Conservation (phyloP, 2,329 filamentous ascomycete genomes). For the Arthrocladium fulminans region DNA sequence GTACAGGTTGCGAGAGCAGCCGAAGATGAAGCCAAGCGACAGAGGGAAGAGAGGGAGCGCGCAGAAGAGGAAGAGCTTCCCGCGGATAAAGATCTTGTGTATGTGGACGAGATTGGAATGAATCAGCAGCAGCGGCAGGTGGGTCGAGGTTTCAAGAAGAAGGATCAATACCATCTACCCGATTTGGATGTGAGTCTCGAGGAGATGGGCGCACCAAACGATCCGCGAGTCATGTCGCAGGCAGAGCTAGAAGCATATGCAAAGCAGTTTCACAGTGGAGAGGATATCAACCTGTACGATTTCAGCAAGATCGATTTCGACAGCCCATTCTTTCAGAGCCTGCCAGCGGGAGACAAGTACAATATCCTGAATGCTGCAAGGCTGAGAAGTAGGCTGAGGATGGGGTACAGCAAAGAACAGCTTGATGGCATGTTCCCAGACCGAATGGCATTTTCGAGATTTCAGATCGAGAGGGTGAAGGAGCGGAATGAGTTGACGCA, state of each 20-base stretch:
- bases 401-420: constrained; percentile 96
- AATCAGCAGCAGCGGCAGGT: constrained; percentile 63
- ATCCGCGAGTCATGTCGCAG: constrained; percentile 91
- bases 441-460: constrained; percentile 91
- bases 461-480: constrained; percentile 88
- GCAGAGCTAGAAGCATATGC: constrained; percentile 93
- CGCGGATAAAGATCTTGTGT: constrained; percentile 62
- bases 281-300: constrained; percentile 83
- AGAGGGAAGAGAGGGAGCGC: constrained; percentile 32
- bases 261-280: constrained; percentile 78
- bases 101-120: constrained; percentile 84
- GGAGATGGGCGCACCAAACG: constrained; percentile 80
- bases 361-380: constrained; percentile 95
- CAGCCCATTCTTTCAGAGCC: constrained; percentile 83
- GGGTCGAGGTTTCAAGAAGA: constrained; percentile 68
- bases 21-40: constrained; percentile 71
- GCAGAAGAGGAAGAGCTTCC: constrained; percentile 57
- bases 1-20: constrained; percentile 88
- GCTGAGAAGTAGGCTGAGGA: constrained; percentile 75
- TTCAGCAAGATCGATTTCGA: constrained; percentile 99
- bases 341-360: constrained; percentile 85
- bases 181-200: constrained; percentile 70
- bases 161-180: constrained; percentile 90
- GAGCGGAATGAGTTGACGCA: constrained; percentile 94
- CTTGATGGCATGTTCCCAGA: constrained; percentile 94